phyloP scores from a whole-genome alignment of 164 flowering plant genomes.

The Cinnamomum chago region DNA sequence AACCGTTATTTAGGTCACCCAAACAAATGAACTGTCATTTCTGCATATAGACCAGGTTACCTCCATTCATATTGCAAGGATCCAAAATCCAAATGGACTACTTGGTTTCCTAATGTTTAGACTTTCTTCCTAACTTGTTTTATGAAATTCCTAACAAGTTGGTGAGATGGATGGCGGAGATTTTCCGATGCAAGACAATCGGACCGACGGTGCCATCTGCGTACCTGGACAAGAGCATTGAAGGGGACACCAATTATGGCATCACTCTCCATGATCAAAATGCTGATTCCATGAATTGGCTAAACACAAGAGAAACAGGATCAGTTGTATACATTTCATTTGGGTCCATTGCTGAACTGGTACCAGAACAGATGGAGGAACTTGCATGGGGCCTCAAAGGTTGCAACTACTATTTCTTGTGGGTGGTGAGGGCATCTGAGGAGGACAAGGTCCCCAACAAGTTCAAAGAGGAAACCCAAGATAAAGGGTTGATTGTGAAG shows the following conservation, averaged over 20 bases:
- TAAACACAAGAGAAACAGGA: not conserved
- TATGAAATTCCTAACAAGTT: constrained; percentile 8
- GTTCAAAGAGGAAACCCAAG: not conserved
- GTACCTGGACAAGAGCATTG: constrained; percentile 20
- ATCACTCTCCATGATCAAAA: constrained; percentile 15
- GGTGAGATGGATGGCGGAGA: constrained; percentile 15
- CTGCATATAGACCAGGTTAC: too few species aligned
- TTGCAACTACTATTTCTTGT: not conserved
- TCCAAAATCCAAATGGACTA: too few species aligned
- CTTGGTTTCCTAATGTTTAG: too few species aligned
- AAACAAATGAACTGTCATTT: too few species aligned
- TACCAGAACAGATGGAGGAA: not conserved
- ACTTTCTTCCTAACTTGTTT: too few species aligned
- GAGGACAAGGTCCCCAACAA: not conserved
- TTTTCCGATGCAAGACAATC: constrained; percentile 18
- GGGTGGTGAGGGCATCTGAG: not conserved
- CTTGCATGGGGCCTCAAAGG: not conserved
- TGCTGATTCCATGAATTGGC: not conserved
- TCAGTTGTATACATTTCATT: not conserved
- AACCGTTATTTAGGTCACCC: too few species aligned
- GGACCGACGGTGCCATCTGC: constrained; percentile 36
- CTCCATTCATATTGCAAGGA: too few species aligned
- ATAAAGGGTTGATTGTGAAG: not conserved
- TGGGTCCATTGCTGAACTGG: not conserved
- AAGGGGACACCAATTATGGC: constrained; percentile 21